Percentiles rank a stretch among this genome's conserved stretches.
Evolutionary conservation across 108 stramenopile genomes (phyloP).

Genomic region (Aurantiochytrium sp.): DNA sequence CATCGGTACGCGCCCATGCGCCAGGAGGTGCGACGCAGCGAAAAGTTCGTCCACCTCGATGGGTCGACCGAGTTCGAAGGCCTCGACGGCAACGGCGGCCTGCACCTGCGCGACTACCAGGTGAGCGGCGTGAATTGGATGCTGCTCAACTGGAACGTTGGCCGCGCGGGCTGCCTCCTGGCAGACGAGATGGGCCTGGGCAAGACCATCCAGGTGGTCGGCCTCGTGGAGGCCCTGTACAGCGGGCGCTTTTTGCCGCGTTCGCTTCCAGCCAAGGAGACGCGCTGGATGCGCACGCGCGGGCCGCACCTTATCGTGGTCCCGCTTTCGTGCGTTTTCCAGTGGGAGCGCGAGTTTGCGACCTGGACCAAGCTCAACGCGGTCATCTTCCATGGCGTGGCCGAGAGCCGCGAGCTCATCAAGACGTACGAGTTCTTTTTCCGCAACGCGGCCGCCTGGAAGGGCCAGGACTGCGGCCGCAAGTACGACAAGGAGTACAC

Average conservation of each 20-base stretch:
- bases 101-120: slow-evolving; percentile 82
- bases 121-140: slow-evolving; percentile 93
- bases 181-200: slow-evolving; percentile 90
- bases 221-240: slow-evolving; percentile 43
- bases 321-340: slow-evolving; percentile 77
- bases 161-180: slow-evolving; percentile 76
- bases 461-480: slow-evolving; percentile 30
- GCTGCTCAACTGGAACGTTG: slow-evolving; percentile 80
- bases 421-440: slow-evolving; percentile 81
- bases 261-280: not conserved
- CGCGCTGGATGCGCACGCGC: slow-evolving; percentile 22
- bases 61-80: slow-evolving; percentile 4
- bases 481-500: slow-evolving; percentile 61
- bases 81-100: not conserved
- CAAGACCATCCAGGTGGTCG: slow-evolving; percentile 61
- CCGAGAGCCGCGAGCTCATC: slow-evolving; percentile 76
- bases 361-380: slow-evolving; percentile 88
- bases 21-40: not conserved
- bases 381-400: slow-evolving; percentile 85
- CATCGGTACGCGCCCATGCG: not conserved
- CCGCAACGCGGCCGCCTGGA: slow-evolving; percentile 40
- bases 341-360: slow-evolving; percentile 83
- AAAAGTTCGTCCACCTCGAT: not conserved
- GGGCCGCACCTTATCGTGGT: slow-evolving; percentile 92
- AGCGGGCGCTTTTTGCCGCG: not conserved